Conservation (phyloP, 2,329 filamentous ascomycete genomes). For the Alternaria sp. region DNA sequence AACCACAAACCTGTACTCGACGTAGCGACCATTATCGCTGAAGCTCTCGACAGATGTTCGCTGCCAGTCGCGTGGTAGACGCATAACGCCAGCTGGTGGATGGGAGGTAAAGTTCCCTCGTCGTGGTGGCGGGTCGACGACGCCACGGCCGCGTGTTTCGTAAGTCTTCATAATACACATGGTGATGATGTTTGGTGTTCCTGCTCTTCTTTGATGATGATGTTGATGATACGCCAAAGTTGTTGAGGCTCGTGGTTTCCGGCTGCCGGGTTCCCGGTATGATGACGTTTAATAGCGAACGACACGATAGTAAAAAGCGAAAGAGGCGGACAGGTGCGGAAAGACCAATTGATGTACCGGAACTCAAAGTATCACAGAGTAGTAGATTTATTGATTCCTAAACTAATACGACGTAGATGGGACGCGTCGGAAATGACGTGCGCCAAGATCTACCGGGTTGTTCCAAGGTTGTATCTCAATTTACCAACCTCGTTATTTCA, state of each 20-base stretch:
- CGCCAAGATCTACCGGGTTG: conserved; percentile 14
- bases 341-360: neutral
- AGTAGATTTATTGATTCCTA: neutral
- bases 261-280: conserved; percentile 3
- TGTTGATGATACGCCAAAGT: neutral
- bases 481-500: conserved; percentile 7
- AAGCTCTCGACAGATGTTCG: conserved; percentile 24
- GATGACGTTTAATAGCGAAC: conserved; percentile 9
- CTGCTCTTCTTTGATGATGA: neutral
- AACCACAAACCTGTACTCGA: conserved; percentile 32
- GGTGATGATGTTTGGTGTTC: conserved; percentile 1
- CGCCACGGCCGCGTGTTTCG: conserved; percentile 36
- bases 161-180: conserved; percentile 49
- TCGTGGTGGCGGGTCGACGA: conserved; percentile 44
- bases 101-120: conserved; percentile 46
- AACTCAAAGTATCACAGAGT: neutral
- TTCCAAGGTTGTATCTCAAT: conserved; percentile 21
- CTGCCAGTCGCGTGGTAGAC: conserved; percentile 45
- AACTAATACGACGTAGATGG: neutral
- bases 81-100: conserved; percentile 44
- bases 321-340: neutral
- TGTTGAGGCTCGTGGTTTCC: conserved; percentile 3
- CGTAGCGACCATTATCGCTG: conserved; percentile 29
- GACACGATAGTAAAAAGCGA: neutral
- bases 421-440: conserved; percentile 16